Evolutionary conservation across 495 filamentous ascomycete genomes (phyloP), one percentile per base, ranked within the genome.

Genomic region (Astrothelium macrocarpum): DNA sequence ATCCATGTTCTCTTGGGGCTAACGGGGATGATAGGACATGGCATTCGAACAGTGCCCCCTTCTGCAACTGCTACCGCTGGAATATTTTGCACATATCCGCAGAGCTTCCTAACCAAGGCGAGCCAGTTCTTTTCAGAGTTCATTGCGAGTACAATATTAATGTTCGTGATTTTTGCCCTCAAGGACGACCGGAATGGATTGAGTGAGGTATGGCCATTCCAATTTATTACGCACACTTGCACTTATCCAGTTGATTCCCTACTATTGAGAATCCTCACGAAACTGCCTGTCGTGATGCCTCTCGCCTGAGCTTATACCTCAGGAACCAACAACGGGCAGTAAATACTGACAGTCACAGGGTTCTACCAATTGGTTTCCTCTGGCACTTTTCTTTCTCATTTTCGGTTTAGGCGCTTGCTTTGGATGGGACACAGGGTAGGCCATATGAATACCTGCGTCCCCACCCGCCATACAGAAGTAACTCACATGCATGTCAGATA

Each of bases 371-470:
- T 85, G 66, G 34, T 78, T 79, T 4, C 84, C 85, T 0, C 72
- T 88, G 12, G 78, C 70, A 0, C 73, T 87, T 3, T 84, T 87
- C 71, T 87, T 88, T 67, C 71, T 86, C 20, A 79, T 88, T 45
- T 86, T 95, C 69, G 84, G 84, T 2, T 79, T 88, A 26, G 85
- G 84, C 20, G 82, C 84, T 53, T 86, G 84, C 67, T 87, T 86
- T 72, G 86, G 86, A 32, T 87, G 81, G 80, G 83, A 88, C 69
- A 88, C 85, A 3, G 85, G 83, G 2, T 86, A 59, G 14, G 36
- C 18, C 23, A 20, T 23, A 53, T 12, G 16, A 16, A 26, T 32
- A 32, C 28, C 20, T 12, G 29, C 2, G 23, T 56, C 25, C 2
- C 25, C 1, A n/a, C n/a, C 11, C 25, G 2, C 49, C 25, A 9